Evolutionary conservation across 1,284 basidiomycete species (phyloP).

Genomic region (Papiliotrema laurentii): DNA sequence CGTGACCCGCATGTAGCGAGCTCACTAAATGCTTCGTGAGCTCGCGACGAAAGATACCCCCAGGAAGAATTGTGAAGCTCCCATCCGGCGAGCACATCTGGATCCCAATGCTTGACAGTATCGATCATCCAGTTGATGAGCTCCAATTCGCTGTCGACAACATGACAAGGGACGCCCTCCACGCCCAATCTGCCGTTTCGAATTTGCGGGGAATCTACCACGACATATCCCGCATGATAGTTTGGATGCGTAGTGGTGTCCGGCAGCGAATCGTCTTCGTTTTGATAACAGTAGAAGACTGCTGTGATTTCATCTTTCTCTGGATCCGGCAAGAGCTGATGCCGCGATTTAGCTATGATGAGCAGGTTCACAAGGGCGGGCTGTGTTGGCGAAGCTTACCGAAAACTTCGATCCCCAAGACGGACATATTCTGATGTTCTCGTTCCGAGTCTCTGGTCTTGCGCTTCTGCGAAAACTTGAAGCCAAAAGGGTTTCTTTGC

Average conservation of each 20-base stretch:
- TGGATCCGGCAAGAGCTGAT: constrained; percentile 64
- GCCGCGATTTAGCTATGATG: constrained; percentile 59
- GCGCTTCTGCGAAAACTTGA: constrained; percentile 57
- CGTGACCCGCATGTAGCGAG: neutral
- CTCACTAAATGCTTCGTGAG: constrained; percentile 57
- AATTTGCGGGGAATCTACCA: constrained; percentile 48
- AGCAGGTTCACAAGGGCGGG: neutral
- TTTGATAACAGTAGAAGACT: constrained; percentile 65
- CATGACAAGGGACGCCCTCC: constrained; percentile 54
- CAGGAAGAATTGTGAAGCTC: constrained; percentile 84
- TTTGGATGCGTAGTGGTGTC: constrained; percentile 46
- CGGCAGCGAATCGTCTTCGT: constrained; percentile 53
- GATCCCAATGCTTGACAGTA: constrained; percentile 71
- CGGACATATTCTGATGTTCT: constrained; percentile 70
- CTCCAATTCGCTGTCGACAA: constrained; percentile 70
- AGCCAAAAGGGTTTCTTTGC: constrained; percentile 64
- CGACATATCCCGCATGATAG: constrained; percentile 60
- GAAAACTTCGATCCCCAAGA: constrained; percentile 78
- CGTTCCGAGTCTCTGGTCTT: constrained; percentile 52
- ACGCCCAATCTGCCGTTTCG: constrained; percentile 18
- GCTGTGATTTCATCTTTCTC: constrained; percentile 66
- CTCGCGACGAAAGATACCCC: constrained; percentile 81
- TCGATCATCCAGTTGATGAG: constrained; percentile 77
- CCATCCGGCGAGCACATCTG: constrained; percentile 89
- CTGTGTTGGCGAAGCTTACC: too few species aligned